Percentiles rank a stretch among this genome's conserved stretches.
Conservation (phyloP, 495 filamentous ascomycete species). For the Talaromyces trachyspermus region DNA sequence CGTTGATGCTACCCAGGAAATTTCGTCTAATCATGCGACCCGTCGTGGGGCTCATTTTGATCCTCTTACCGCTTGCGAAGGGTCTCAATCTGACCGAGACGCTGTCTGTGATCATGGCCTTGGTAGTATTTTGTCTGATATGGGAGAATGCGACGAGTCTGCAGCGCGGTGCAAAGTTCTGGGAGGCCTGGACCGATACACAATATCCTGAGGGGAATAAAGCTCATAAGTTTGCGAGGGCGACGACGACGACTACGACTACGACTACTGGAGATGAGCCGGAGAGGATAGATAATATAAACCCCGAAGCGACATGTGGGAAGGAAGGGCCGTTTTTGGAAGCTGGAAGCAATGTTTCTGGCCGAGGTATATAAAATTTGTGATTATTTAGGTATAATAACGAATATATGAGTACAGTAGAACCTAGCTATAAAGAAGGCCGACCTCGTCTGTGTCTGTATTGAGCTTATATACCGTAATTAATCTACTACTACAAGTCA, state of each 20-base stretch:
- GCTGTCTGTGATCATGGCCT: conserved; percentile 27
- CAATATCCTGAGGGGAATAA: conserved; percentile 20
- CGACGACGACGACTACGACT: neutral
- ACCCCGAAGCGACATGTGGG: neutral
- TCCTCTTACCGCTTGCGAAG: conserved; percentile 23
- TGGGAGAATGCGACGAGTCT: conserved; percentile 31
- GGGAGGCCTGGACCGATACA: conserved; percentile 27
- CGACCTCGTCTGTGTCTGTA: too few species aligned
- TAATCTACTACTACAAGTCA: neutral
- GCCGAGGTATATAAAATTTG: too few species aligned
- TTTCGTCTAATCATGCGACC: conserved; percentile 28
- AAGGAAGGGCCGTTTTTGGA: neutral
- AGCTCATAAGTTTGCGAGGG: neutral
- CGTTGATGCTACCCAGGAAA: conserved; percentile 22
- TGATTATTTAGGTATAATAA: too few species aligned
- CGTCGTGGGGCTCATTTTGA: conserved; percentile 20
- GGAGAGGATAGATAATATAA: neutral
- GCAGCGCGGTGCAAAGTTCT: conserved; percentile 20
- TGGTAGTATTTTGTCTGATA: conserved; percentile 23
- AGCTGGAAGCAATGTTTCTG: neutral
- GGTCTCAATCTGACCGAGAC: conserved; percentile 19
- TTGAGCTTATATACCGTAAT: neutral
- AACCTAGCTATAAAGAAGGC: too few species aligned
- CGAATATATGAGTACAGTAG: too few species aligned
- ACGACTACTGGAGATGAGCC: neutral